These are phyloP conservation scores for Sugiyamaella mastotermitis DNA, from an alignment of 805 yeast genomes.

Conservation along the genomic window DNA sequence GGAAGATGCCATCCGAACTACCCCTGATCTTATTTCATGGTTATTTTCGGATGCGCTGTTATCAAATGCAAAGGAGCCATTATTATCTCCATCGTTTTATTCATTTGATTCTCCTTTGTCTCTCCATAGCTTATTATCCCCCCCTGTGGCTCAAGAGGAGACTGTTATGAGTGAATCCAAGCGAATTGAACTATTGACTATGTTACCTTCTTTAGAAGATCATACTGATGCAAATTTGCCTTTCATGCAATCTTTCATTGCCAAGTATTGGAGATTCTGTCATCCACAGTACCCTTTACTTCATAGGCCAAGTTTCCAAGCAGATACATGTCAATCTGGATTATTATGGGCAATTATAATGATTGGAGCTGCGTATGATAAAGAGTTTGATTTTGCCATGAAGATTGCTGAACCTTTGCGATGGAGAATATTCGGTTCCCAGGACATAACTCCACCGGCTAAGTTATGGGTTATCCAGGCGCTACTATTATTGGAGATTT, in stretches of 20 bases:
- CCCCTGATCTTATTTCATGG: slow-evolving; percentile 31
- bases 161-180: slow-evolving; percentile 29
- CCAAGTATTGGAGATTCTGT: slow-evolving; percentile 49
- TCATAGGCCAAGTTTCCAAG: slow-evolving; percentile 53
- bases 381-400: slow-evolving; percentile 35
- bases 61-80: slow-evolving; percentile 23
- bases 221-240: slow-evolving; percentile 30
- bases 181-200: slow-evolving; percentile 22
- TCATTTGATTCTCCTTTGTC: slow-evolving; percentile 35
- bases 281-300: slow-evolving; percentile 56
- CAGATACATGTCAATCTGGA: slow-evolving; percentile 42
- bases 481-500: slow-evolving; percentile 65
- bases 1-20: slow-evolving; percentile 3
- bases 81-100: slow-evolving; percentile 23
- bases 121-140: slow-evolving; percentile 34
- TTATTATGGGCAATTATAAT: slow-evolving; percentile 50
- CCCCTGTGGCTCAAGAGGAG: slow-evolving; percentile 31
- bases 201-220: slow-evolving; percentile 28
- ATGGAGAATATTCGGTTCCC: slow-evolving; percentile 63
- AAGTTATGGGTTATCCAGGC: slow-evolving; percentile 72
- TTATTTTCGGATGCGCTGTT: slow-evolving; percentile 31
- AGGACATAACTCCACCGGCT: slow-evolving; percentile 72
- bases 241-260: slow-evolving; percentile 25
- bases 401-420: slow-evolving; percentile 54
- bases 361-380: slow-evolving; percentile 43